Evolutionary conservation across 495 filamentous ascomycete genomes (phyloP).

Genomic region (Elasticomyces elasticus): DNA sequence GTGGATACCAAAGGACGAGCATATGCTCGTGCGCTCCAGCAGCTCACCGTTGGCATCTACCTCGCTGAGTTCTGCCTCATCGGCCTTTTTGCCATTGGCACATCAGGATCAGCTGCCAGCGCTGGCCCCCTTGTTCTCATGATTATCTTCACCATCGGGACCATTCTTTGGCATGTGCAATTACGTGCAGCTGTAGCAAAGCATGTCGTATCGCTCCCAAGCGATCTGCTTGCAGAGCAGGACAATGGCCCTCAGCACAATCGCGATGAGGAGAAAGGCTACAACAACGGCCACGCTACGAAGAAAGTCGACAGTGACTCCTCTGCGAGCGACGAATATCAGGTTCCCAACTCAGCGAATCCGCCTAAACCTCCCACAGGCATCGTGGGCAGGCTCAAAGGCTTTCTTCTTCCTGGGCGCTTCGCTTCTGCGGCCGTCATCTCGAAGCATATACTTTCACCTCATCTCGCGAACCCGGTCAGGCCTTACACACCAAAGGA

Average conservation of each 20-base stretch:
- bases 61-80: slow-evolving; percentile 76
- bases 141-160: slow-evolving; percentile 71
- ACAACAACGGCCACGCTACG: not conserved
- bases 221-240: slow-evolving; percentile 44
- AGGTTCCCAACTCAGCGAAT: slow-evolving; percentile 5
- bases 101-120: slow-evolving; percentile 34
- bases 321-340: not conserved
- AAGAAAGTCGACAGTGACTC: not conserved
- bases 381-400: slow-evolving; percentile 32
- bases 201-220: slow-evolving; percentile 67
- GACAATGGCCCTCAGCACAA: slow-evolving; percentile 19
- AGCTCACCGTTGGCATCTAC: slow-evolving; percentile 80
- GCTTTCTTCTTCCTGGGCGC: slow-evolving; percentile 48
- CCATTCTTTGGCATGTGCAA: slow-evolving; percentile 68
- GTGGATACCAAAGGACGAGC: slow-evolving; percentile 83
- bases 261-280: slow-evolving; percentile 3
- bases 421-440: slow-evolving; percentile 69
- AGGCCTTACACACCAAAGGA: slow-evolving; percentile 45
- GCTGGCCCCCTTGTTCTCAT: slow-evolving; percentile 73
- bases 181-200: slow-evolving; percentile 69
- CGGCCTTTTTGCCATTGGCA: slow-evolving; percentile 70
- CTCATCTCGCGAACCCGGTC: slow-evolving; percentile 51
- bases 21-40: slow-evolving; percentile 80
- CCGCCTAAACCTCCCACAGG: not conserved
- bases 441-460: slow-evolving; percentile 59